Base-by-base conservation (phyloP, 169 alveolate species). In the Cryptosporidium parvum region DNA sequence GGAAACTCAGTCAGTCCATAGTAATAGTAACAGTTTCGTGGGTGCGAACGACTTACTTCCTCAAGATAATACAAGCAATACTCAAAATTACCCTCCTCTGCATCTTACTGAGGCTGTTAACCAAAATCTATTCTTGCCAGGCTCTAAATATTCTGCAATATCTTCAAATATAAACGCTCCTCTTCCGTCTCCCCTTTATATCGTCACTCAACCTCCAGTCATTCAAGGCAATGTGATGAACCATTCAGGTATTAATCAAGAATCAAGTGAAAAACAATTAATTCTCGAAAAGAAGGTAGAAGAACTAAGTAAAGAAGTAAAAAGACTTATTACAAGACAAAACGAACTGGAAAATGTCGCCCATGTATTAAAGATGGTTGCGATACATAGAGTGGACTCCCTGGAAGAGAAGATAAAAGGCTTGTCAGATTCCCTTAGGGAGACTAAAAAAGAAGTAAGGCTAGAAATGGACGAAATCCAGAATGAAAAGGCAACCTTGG, bases 341-440 rank as follows among this genome's bases (percentile, higher is more conserved):
- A 37, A 16, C 29, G 89, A 80, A 44, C 52, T 80, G 2, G 89
- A 80, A 65, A 80, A 21, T 62, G 68, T 80, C 4, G 89, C 89
- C 56, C 89, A 80, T 62, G 69, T 80, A 33, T 69, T 80, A n/a
- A 80, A 80, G 44, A 80, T 80, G 75, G 69, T 80, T 44, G 89
- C 89, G 26, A 80, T 80, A 42, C 73, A 59, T n/a, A 59, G 89
- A 80, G 89, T 80, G 5, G 89, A 80, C 59, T 62, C 80, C 56
- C 42, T 80, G 26, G 89, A 80, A 29, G 89, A 80, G 31, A 80
- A 65, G 75, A 62, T 80, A 80, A 45, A 59, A 42, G 59, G 59
- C 9, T 67, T 80, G n/a, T 35, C 89, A 9, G 51, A n/a, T 67
- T 80, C 75, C 4, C 21, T 80, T 14, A 14, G 31, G 26, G 75